Base-by-base conservation (phyloP, 495 filamentous ascomycete genomes). In the Penicillium diatomitis region DNA sequence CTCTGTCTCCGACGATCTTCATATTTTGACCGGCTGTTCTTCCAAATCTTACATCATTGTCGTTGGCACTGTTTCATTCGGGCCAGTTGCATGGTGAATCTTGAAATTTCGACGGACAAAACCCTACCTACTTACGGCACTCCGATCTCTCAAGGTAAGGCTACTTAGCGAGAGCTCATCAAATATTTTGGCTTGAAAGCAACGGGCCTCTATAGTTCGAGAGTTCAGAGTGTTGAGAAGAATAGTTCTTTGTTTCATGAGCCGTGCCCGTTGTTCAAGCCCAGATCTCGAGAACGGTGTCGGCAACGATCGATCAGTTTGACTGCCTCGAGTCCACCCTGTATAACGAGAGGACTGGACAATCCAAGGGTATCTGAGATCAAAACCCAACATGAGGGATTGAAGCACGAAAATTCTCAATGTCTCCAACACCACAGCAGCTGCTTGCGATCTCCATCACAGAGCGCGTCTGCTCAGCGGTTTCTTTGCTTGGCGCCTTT, bases 401-500 rank as follows among this genome's bases (percentile, higher is more conserved):
- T 10, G 31, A 20, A 8, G 29, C 39, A 29, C 1, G 39, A 27
- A 41, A 55, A 44, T 9, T 8, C 44, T 41, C 35, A 10, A 45
- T 45, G 42, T 27, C 39, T 9, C 46, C 42, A 4, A 44, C 54
- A 1, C 34, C 20, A 31, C 11, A 37, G 40, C 52, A 58, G 34
- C n/a, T 55, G 28, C 43, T 7, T 27, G 76, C 77, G 44, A 69
- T 88, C 52, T 75, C 68, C 56, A 59, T 73, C 53, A 79, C 87
- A 39, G 86, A 91, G 67, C 70, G 85, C 44, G 63, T 76, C 7
- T 81, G 80, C 54, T 88, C 86, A 0, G 67, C 79, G 8, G 69
- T 92, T 55, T 94, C 88, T 0, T 58, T 95, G 3, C 9, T 84
- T 3, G 87, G 87, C 41, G 85, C 83, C 30, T 52, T 80, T 39